Percentiles rank a stretch among this genome's conserved stretches.
Conservation (phyloP, 495 filamentous ascomycete genomes). For the Neurospora sp. region DNA sequence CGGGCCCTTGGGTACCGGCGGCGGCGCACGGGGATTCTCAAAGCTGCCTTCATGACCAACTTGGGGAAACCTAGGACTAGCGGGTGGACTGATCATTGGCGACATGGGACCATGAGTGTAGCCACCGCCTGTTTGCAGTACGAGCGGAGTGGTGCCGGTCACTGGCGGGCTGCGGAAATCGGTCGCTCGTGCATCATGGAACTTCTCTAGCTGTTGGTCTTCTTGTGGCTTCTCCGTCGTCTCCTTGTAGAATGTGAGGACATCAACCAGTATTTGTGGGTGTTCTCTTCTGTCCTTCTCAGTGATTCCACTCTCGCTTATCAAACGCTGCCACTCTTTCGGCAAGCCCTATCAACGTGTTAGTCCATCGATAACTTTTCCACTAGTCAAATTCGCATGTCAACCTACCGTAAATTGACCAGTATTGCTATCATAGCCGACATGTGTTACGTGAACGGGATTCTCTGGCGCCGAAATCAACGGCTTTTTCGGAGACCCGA, state of each 20-base stretch:
- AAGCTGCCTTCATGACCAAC: constrained; percentile 84
- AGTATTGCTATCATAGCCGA: constrained; percentile 93
- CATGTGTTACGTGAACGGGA: constrained; percentile 94
- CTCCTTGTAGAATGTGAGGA: constrained; percentile 94
- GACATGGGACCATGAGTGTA: constrained; percentile 39
- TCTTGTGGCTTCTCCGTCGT: constrained; percentile 69
- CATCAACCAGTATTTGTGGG: constrained; percentile 86
- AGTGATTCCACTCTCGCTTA: constrained; percentile 92
- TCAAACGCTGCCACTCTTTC: constrained; percentile 93
- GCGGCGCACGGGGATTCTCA: constrained; percentile 89
- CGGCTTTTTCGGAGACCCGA: constrained; percentile 80
- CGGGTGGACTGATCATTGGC: constrained; percentile 68
- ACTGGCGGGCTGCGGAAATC: constrained; percentile 41
- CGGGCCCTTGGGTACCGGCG: constrained; percentile 64
- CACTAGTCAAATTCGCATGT: not conserved
- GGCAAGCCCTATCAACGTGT: constrained; percentile 62
- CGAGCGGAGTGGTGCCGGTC: constrained; percentile 32
- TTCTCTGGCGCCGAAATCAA: constrained; percentile 95
- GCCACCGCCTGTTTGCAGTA: constrained; percentile 31
- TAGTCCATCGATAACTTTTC: constrained; percentile 16
- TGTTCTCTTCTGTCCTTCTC: constrained; percentile 94
- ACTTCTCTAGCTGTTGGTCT: constrained; percentile 91
- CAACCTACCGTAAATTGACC: constrained; percentile 87
- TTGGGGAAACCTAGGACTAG: constrained; percentile 84
- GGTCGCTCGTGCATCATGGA: constrained; percentile 67